Evolutionary conservation across 805 yeast species (phyloP).

Genomic region (Pichia manshurica): DNA sequence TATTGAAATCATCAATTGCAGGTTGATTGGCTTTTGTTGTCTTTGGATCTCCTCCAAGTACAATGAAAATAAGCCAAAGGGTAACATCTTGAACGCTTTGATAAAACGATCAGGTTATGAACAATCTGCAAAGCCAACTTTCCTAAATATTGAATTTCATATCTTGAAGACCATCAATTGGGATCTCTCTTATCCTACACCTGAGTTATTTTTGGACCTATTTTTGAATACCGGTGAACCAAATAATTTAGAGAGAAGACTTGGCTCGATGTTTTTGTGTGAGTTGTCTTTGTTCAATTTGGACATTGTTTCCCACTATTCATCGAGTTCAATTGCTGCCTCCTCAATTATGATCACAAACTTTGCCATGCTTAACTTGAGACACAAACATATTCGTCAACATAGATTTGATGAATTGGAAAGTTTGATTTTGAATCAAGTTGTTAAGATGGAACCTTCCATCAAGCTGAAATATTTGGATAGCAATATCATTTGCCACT

Average conservation of each 20-base stretch:
- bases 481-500: constrained; percentile 11
- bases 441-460: constrained; percentile 23
- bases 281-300: constrained; percentile 62
- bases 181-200: constrained; percentile 57
- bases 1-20: constrained; percentile 32
- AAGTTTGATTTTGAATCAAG: constrained; percentile 21
- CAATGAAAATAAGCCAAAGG: constrained; percentile 49
- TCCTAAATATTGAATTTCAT: constrained; percentile 65
- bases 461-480: constrained; percentile 25
- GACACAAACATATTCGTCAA: constrained; percentile 28
- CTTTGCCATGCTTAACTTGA: constrained; percentile 38
- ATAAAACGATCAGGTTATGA: constrained; percentile 29
- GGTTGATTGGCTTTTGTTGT: constrained; percentile 39
- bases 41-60: constrained; percentile 42
- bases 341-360: constrained; percentile 46
- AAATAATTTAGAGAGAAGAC: constrained; percentile 42
- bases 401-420: constrained; percentile 30
- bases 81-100: constrained; percentile 31
- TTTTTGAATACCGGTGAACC: constrained; percentile 33
- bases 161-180: constrained; percentile 58
- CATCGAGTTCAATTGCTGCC: constrained; percentile 42
- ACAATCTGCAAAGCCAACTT: constrained; percentile 19
- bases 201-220: constrained; percentile 59
- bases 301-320: constrained; percentile 46
- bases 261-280: constrained; percentile 56